Evolutionary conservation across 768 basidiomycete genomes (phyloP).

Genomic region (Crucibulum laeve): DNA sequence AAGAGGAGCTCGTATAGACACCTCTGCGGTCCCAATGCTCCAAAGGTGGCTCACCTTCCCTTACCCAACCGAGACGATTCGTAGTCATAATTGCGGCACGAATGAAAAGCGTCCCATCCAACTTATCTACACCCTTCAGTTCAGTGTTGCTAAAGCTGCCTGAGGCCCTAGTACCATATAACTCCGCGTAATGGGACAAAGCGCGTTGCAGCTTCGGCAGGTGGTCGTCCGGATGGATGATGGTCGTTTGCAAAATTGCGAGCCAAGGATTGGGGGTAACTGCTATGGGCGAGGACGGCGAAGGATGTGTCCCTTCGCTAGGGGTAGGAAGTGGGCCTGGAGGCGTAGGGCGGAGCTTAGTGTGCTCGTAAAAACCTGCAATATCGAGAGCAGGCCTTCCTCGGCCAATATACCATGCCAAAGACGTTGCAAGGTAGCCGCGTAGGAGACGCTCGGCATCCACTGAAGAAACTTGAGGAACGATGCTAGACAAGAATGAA

Average conservation of each 20-base stretch:
- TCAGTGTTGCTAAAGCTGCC: constrained; percentile 15
- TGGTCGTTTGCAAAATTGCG: constrained; percentile 42
- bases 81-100: constrained; percentile 46
- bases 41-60: constrained; percentile 17
- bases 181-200: constrained; percentile 40
- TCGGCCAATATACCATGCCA: constrained; percentile 53
- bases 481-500: constrained; percentile 51
- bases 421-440: constrained; percentile 47
- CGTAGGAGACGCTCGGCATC: constrained; percentile 45
- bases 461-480: constrained; percentile 27
- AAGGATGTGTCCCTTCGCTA: constrained; percentile 14
- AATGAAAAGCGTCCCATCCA: constrained; percentile 59
- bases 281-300: constrained; percentile 25
- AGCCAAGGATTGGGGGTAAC: constrained; percentile 54
- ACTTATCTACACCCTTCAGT: constrained; percentile 32
- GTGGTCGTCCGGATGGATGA: constrained; percentile 54
- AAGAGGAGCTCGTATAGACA: constrained; percentile 8
- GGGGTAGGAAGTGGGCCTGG: constrained; percentile 17
- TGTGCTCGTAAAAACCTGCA: constrained; percentile 36
- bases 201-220: constrained; percentile 46
- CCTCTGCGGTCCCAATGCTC: no score
- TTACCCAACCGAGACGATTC: constrained; percentile 24
- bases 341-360: constrained; percentile 15
- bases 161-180: constrained; percentile 36
- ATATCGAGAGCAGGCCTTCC: constrained; percentile 51